Conservation (phyloP, 345 rosid species). For the Boechera divaricarpa region DNA sequence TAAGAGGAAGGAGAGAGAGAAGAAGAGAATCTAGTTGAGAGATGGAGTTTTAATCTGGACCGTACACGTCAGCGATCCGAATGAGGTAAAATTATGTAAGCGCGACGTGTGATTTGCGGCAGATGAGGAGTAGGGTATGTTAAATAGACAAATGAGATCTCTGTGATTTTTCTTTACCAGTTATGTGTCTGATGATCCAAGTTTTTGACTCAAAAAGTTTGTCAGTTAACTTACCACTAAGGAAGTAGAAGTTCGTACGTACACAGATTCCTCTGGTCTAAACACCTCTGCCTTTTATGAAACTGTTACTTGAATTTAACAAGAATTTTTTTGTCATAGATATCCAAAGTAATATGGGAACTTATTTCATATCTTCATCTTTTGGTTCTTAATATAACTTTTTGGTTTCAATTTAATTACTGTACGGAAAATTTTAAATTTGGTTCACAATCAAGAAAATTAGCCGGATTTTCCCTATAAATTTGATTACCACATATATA, state of each 20-base stretch:
- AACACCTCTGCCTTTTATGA: slow-evolving; percentile 9
- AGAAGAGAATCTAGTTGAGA: slow-evolving; percentile 47
- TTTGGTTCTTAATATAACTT: not conserved
- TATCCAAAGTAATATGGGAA: not conserved
- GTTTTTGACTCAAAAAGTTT: slow-evolving; percentile 7
- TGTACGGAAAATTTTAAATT: not conserved
- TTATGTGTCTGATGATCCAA: not conserved
- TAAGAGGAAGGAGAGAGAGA: not conserved
- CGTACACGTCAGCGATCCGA: slow-evolving; percentile 86
- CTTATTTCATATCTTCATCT: not conserved
- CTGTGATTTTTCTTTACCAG: not conserved
- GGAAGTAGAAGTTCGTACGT: slow-evolving; percentile 8
- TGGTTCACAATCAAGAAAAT: not conserved
- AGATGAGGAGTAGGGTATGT: not conserved
- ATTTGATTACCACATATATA: too few relatives aligned
- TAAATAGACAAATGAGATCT: slow-evolving; percentile 13
- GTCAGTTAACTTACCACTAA: slow-evolving; percentile 4
- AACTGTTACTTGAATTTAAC: not conserved
- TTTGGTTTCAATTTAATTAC: not conserved
- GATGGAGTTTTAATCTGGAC: slow-evolving; percentile 53
- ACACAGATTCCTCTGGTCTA: not conserved
- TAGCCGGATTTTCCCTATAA: too few relatives aligned
- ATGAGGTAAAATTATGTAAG: slow-evolving; percentile 16
- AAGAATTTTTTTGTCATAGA: too few relatives aligned
- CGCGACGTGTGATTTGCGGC: slow-evolving; percentile 30